Evolutionary conservation across 495 filamentous ascomycete species (phyloP), one percentile per base, ranked within the genome.

Genomic region (Mytilinidion resinicola): DNA sequence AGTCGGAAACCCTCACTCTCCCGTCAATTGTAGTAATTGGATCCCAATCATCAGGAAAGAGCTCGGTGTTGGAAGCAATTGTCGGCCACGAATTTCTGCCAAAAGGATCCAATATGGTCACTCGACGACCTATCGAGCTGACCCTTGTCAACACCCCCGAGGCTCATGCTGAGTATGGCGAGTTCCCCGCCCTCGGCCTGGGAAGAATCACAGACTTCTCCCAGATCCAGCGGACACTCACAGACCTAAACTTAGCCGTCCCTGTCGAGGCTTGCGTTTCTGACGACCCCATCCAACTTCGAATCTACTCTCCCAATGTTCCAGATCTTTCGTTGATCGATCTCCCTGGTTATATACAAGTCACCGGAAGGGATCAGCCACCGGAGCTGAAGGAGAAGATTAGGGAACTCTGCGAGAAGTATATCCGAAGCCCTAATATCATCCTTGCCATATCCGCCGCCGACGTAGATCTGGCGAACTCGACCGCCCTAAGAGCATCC

Each of bases 81-180:
- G 93, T 99, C 21, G 93, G 93, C 37, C 93, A 99, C 67, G 95
- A 99, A 66, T 99, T 99, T 61, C 74, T 99, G 39, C 93, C 93
- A 35, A 99, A 99, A 70, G 93, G 93, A 17, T 87, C 84, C 14
- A 99, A 99, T 68, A 99, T 99, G 93, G 91, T 99, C 56, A 99
- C 93, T 8, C 82, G 93, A 12, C 82, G 93, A 56, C 93, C 93
- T 0, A 99, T 99, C 66, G 93, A 99, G 70, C 82, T 99, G 44
- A 99, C 93, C 0, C 80, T 99, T 8, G 85, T 99, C 71, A 97
- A 99, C 71, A 96, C 93, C 0, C 91, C 93, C 1, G 87, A 93
- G 53, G 85, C 89, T 1, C 81, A 85, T n/a, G 82, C 83, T 7
- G 93, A 99, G 68, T 97, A 96, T 67, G 93, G 91, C 64, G 93